Conservation (phyloP, 441 rosid species). For the Aleurites moluccanus region DNA sequence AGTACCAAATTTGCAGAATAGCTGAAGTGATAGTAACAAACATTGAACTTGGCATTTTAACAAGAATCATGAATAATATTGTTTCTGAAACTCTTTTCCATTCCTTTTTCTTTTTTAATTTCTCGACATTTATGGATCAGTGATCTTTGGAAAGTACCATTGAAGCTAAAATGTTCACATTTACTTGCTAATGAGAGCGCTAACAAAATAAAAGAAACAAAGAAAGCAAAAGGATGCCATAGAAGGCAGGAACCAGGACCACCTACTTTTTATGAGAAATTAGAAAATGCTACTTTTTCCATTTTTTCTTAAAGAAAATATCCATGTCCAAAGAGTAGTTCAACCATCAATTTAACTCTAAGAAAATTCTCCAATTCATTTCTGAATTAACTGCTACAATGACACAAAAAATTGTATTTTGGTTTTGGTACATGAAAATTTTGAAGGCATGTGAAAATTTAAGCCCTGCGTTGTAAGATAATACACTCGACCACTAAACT, state of each 20-base stretch:
- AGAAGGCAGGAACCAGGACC: slow-evolving; percentile 16
- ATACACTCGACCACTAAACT: not conserved
- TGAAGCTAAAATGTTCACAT: not conserved
- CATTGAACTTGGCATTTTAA: not conserved
- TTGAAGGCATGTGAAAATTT: too few species aligned
- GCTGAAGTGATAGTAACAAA: not conserved
- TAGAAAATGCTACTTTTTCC: not conserved
- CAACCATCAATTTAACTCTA: not conserved
- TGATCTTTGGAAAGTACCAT: not conserved
- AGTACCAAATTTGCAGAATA: slow-evolving; percentile 3
- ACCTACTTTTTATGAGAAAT: not conserved
- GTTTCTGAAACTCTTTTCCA: too few species aligned
- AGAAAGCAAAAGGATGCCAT: not conserved
- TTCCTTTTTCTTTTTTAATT: not conserved
- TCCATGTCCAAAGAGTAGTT: not conserved
- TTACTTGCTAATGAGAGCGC: not conserved
- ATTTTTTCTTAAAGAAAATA: not conserved
- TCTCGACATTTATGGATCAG: not conserved
- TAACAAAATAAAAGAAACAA: not conserved
- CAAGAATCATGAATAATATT: not conserved
- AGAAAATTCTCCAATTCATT: not conserved
- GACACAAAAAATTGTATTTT: not conserved
- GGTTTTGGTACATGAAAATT: not conserved
- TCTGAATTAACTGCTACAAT: not conserved
- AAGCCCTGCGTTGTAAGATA: not conserved